Percentiles rank a stretch among this genome's conserved stretches.
Conservation (phyloP, 2,329 filamentous ascomycete genomes). For the Aphanocladium album region DNA sequence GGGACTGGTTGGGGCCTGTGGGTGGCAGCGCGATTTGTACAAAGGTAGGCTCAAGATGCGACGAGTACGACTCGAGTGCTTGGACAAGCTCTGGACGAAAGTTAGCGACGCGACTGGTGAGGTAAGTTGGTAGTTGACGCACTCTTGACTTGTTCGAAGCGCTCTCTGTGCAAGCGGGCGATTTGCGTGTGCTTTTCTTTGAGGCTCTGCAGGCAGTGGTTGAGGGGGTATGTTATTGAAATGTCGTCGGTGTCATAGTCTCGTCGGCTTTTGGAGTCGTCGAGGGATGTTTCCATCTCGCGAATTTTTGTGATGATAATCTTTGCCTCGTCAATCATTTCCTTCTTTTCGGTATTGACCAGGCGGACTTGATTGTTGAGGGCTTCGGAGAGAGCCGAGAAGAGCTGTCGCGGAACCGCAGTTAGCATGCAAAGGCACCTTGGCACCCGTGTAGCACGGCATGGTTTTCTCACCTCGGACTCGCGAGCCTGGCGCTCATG, state of each 20-base stretch:
- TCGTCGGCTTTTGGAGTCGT: conserved; percentile 63
- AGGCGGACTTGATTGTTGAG: conserved; percentile 83
- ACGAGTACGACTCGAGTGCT: conserved; percentile 92
- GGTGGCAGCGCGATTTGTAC: conserved; percentile 81
- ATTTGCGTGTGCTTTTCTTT: conserved; percentile 84
- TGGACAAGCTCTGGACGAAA: conserved; percentile 70
- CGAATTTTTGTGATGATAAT: conserved; percentile 78
- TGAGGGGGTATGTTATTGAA: conserved; percentile 76
- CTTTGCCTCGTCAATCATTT: conserved; percentile 84
- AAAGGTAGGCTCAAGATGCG: conserved; percentile 86
- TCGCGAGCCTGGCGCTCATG: conserved; percentile 91
- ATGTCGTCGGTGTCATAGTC: conserved; percentile 65
- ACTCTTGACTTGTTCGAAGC: conserved; percentile 96
- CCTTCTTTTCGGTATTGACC: conserved; percentile 83
- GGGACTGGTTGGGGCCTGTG: conserved; percentile 66
- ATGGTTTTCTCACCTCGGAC: conserved; percentile 62
- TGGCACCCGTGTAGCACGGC: neutral
- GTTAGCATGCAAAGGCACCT: neutral
- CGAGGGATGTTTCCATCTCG: conserved; percentile 89
- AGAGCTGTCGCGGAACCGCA: conserved; percentile 57
- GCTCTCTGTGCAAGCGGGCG: conserved; percentile 77
- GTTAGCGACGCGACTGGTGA: neutral
- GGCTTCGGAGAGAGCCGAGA: conserved; percentile 84
- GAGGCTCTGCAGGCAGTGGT: conserved; percentile 69
- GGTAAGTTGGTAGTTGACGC: conserved; percentile 28